A percentile compares a stretch with the other conserved stretches of the same genome.
These are phyloP conservation scores for Fallopia convolvulus DNA, from an alignment of 148 eudicot species.

Conservation along the genomic window DNA sequence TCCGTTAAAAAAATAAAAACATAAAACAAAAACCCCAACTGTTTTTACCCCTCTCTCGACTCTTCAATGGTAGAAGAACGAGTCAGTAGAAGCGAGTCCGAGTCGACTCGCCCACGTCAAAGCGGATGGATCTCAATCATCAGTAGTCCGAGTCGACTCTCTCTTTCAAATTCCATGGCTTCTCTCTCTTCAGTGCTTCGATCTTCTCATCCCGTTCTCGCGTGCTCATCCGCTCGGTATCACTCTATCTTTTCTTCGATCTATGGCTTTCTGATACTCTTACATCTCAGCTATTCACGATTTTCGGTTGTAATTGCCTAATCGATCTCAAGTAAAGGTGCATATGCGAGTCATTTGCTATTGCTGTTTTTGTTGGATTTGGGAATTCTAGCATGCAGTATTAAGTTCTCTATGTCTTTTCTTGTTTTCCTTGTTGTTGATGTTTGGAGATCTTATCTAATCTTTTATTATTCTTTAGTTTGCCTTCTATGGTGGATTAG, in stretches of 20 bases:
- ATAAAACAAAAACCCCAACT: no score
- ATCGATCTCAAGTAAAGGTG: background rate
- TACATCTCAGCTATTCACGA: background rate
- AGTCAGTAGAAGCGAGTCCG: no score
- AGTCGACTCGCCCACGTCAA: no score
- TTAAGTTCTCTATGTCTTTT: no score
- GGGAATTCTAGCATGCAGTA: background rate
- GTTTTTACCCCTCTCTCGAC: no score
- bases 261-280: background rate
- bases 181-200: constrained; percentile 23
- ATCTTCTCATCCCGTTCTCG: constrained; percentile 16
- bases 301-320: background rate
- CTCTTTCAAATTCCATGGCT: constrained; percentile 24
- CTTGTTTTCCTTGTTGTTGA: background rate
- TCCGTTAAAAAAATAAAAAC: no score
- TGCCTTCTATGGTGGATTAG: background rate
- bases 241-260: constrained; percentile 9
- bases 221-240: constrained; percentile 18
- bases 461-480: background rate
- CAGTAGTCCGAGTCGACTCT: background rate
- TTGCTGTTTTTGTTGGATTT: background rate
- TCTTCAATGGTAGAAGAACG: no score
- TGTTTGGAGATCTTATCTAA: background rate
- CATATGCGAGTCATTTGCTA: background rate
- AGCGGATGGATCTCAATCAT: no score